Evolutionary conservation across 495 filamentous ascomycete genomes (phyloP).

Genomic region (Penicillium silybi): DNA sequence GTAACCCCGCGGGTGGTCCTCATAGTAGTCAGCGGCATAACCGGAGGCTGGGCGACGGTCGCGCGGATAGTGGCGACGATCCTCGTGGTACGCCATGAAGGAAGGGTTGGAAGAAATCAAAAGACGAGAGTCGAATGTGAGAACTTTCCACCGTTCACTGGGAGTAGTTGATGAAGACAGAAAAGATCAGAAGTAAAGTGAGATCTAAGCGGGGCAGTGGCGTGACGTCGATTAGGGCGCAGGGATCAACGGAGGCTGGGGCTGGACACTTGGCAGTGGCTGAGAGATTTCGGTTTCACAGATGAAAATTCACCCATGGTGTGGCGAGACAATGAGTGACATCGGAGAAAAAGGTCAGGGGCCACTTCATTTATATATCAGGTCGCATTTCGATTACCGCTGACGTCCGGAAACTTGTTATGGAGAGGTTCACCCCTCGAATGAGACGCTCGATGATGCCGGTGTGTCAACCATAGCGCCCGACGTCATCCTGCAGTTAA

Average conservation of each 20-base stretch:
- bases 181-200: conserved; percentile 3
- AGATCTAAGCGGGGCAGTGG: conserved; percentile 19
- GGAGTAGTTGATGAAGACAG: conserved; percentile 9
- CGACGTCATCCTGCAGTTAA: conserved; percentile 22
- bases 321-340: background rate
- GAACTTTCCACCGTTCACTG: conserved; percentile 15
- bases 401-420: background rate
- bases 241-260: conserved; percentile 9
- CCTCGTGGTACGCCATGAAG: conserved; percentile 39
- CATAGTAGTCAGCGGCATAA: conserved; percentile 33
- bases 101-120: background rate
- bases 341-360: background rate
- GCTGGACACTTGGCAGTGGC: conserved; percentile 7
- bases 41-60: conserved; percentile 31
- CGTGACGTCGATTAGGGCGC: conserved; percentile 21
- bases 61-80: conserved; percentile 29
- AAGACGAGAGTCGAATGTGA: conserved; percentile 7
- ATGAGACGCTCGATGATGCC: background rate
- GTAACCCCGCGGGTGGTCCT: conserved; percentile 19
- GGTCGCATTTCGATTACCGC: background rate
- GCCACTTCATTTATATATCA: background rate
- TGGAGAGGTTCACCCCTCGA: background rate
- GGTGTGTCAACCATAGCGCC: background rate
- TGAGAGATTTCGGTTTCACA: conserved; percentile 5
- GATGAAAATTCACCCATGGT: background rate